These are phyloP conservation scores for Irpex sp. DNA, from an alignment of 1,284 basidiomycete species.

Conservation along the genomic window DNA sequence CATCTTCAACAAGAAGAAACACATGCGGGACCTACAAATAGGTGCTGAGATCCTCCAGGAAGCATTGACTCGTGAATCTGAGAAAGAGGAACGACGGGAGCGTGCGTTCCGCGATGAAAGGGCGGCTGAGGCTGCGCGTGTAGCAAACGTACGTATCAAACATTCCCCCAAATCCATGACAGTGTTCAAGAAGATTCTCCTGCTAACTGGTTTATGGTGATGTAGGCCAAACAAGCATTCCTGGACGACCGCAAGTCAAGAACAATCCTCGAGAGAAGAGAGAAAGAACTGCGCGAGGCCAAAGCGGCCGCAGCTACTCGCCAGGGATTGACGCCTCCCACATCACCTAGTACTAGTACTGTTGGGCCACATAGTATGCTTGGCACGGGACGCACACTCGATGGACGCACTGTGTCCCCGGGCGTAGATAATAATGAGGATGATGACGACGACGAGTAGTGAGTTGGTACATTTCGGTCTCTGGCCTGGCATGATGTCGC, in stretches of 20 bases:
- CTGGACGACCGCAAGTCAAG: slow-evolving; percentile 69
- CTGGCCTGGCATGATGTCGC: too few relatives aligned
- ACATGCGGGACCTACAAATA: slow-evolving; percentile 51
- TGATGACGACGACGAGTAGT: slow-evolving; percentile 11
- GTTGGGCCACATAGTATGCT: slow-evolving; percentile 25
- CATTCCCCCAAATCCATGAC: too few relatives aligned
- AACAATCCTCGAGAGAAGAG: slow-evolving; percentile 49
- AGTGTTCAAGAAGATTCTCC: too few relatives aligned
- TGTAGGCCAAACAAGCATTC: slow-evolving; percentile 67
- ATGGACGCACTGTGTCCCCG: slow-evolving; percentile 1
- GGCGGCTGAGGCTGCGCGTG: slow-evolving; percentile 46
- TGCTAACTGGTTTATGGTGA: background rate
- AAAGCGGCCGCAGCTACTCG: slow-evolving; percentile 28
- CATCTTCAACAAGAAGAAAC: slow-evolving; percentile 45
- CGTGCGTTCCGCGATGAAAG: slow-evolving; percentile 51
- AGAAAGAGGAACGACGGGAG: slow-evolving; percentile 49
- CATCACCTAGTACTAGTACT: slow-evolving; percentile 4
- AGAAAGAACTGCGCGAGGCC: slow-evolving; percentile 46
- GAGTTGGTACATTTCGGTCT: too few relatives aligned
- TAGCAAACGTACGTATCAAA: slow-evolving; percentile 52
- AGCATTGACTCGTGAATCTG: slow-evolving; percentile 46
- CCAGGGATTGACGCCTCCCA: slow-evolving; percentile 12
- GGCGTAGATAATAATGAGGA: slow-evolving; percentile 11
- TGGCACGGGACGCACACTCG: slow-evolving; percentile 20
- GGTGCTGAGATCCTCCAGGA: slow-evolving; percentile 66